phyloP scores from a whole-genome alignment of 2,329 filamentous ascomycete genomes.

The Colletotrichum sp. region DNA sequence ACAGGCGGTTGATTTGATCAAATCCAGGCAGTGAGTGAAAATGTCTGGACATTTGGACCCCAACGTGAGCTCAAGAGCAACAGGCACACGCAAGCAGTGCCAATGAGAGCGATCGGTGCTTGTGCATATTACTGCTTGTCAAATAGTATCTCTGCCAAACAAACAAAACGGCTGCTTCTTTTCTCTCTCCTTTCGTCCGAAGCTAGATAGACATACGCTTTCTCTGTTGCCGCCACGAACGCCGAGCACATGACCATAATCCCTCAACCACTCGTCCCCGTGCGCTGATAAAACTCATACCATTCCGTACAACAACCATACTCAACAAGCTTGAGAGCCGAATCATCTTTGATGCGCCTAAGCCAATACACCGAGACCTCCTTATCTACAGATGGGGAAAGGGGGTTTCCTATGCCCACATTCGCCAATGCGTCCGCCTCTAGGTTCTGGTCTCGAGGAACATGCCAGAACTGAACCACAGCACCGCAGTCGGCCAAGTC shows the following conservation, averaged over 20 bases:
- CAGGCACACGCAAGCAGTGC: neutral
- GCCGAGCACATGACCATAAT: neutral
- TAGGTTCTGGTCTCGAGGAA: neutral
- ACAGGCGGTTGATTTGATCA: neutral
- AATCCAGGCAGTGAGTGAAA: neutral
- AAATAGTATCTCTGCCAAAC: neutral
- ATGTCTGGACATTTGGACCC: rapidly evolving
- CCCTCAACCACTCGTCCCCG: no score
- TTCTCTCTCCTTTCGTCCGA: neutral
- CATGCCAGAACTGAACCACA: neutral
- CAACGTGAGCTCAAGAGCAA: neutral
- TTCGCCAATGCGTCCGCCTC: neutral
- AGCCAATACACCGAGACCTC: rapidly evolving
- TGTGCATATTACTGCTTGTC: neutral
- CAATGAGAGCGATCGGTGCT: neutral
- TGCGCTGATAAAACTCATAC: no score
- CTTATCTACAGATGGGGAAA: rapidly evolving
- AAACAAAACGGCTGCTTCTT: neutral
- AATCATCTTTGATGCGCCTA: neutral
- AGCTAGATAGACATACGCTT: neutral
- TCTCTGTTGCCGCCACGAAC: no score
- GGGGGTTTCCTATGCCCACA: neutral
- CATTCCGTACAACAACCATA: no score
- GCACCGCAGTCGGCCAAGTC: neutral
- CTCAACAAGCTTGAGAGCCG: neutral